Base-by-base conservation (phyloP, 2,329 filamentous ascomycete genomes). In the Aspergillus amoenus region DNA sequence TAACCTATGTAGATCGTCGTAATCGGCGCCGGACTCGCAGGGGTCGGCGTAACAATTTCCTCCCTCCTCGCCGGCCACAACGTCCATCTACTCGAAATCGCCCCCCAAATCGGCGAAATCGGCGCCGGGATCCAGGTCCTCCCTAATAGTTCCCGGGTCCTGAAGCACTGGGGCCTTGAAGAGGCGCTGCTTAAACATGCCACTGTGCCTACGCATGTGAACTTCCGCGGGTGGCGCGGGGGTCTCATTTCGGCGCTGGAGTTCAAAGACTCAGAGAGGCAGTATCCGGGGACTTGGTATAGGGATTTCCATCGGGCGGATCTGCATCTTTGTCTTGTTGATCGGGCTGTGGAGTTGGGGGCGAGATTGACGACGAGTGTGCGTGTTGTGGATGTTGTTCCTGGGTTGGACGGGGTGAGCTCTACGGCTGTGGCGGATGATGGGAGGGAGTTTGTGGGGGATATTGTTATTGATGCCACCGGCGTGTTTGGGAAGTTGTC, bases 251-350 rank as follows among this genome's bases (percentile, higher is more conserved):
- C 78, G 0, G 66, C 70, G 1, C 77, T 83, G 72, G 74, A 83
- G 60, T 83, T 82, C 49, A 64, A 76, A 13, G 74, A 72, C 2
- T 78, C 76, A 13, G 66, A 69, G 15, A 59, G 60, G 13, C 3
- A 75, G 71, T 27, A 80, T 75, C 66, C 67, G 0, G 68, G 68
- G 0, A 70, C 22, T 6, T 70, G 67, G 67, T 84, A 83, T 61
- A 81, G 79, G 70, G 81, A 84, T 60, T 83, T 84, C 41, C 82
- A 84, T 61, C 76, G 82, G 9, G 80, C 81, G 2, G 79, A 82
- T 58, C 64, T 84, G 18, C 82, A 84, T 41, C 71, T 68, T 34
- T 77, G 75, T 41, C 69, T 84, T 5, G 63, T 84, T 2, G 71
- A 78, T 3, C 67, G 80, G 37, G 80, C 81, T 4, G 53, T 73